These are phyloP conservation scores for Encephalitozoon romaleae DNA, from an alignment of 371 early-diverging fungal genomes.

Conservation along the genomic window DNA sequence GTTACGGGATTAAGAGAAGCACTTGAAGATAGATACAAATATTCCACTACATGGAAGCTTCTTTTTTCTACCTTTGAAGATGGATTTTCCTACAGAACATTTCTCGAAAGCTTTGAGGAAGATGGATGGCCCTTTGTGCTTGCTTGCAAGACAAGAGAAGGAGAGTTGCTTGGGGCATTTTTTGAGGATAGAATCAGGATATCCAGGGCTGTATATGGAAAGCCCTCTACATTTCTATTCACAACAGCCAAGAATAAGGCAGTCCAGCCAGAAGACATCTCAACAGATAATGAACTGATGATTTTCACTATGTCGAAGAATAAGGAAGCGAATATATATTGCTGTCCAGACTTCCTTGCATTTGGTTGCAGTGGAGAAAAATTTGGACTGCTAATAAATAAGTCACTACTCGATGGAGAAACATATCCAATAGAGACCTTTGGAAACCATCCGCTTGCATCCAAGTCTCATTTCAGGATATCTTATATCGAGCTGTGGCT, in stretches of 20 bases:
- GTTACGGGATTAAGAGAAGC: neutral
- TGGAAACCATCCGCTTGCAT: neutral
- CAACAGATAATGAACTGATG: neutral
- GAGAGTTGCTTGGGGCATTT: neutral
- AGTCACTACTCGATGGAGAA: neutral
- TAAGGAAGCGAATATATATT: neutral
- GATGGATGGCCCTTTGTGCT: slow-evolving; percentile 2
- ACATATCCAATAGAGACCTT: neutral
- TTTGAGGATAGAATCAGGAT: slow-evolving; percentile 1
- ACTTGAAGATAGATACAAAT: slow-evolving; percentile 9
- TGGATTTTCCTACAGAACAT: slow-evolving; percentile 16
- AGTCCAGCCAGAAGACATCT: no score
- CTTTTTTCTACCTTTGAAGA: slow-evolving; percentile 9
- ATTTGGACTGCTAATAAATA: neutral
- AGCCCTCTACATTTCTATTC: neutral
- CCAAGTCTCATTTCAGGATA: neutral
- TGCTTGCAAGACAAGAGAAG: neutral
- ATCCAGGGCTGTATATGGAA: neutral
- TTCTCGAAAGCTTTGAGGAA: neutral
- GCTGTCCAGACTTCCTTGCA: neutral
- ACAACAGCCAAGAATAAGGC: neutral
- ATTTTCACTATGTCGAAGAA: neutral
- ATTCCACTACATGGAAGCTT: neutral
- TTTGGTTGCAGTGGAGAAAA: slow-evolving; percentile 11
- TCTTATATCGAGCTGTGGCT: neutral